Conservation (phyloP, 2,329 filamentous ascomycete genomes). For the Chrysoporthe puriensis region DNA sequence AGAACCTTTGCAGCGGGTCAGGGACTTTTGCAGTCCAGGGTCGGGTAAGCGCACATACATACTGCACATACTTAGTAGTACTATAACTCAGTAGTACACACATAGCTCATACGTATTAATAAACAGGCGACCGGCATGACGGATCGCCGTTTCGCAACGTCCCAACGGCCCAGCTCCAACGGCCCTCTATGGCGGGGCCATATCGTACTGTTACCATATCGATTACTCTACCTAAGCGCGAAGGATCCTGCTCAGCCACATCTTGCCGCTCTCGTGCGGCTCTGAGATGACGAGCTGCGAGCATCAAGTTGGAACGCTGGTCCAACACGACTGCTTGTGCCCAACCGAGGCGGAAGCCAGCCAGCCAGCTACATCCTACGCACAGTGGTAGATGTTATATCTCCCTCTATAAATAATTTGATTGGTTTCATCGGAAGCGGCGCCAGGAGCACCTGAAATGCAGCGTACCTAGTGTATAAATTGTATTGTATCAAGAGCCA, state of each 20-base stretch:
- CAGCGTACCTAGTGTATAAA: neutral
- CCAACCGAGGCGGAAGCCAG: neutral
- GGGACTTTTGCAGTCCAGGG: neutral
- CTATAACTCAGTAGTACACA: too few relatives aligned
- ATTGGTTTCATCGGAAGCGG: too few relatives aligned
- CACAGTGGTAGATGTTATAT: too few relatives aligned
- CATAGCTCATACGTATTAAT: neutral
- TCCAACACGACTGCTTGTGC: neutral
- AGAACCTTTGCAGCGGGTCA: neutral
- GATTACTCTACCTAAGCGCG: too few relatives aligned
- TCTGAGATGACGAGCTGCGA: too few relatives aligned
- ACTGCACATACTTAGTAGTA: too few relatives aligned
- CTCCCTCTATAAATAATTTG: too few relatives aligned
- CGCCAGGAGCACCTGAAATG: neutral
- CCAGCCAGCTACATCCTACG: neutral
- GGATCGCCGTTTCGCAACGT: neutral
- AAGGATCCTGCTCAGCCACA: too few relatives aligned
- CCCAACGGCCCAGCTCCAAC: neutral
- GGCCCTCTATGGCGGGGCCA: neutral
- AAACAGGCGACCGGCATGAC: neutral
- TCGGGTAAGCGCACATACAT: neutral
- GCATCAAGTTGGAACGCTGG: neutral
- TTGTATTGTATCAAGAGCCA: neutral
- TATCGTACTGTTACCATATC: neutral
- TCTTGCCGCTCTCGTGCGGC: too few relatives aligned